Percentiles rank a stretch among this genome's conserved stretches.
These are phyloP conservation scores for Rubia tinctorum DNA, from an alignment of 305 asterid species.

Conservation along the genomic window DNA sequence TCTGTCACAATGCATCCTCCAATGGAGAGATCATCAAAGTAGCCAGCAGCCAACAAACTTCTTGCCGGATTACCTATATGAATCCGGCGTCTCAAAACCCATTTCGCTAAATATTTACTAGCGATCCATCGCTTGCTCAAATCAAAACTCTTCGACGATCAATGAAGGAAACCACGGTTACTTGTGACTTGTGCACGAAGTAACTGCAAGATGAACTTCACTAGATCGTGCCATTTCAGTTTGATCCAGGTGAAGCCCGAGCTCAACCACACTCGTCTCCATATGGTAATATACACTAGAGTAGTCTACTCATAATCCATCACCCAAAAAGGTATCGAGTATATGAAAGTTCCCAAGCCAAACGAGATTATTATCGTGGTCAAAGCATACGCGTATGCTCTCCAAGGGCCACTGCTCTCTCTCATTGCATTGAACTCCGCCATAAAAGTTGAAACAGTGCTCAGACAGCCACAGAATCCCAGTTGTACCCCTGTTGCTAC, in stretches of 20 bases:
- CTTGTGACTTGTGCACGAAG: background rate
- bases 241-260: background rate
- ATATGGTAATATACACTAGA: background rate
- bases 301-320: constrained; percentile 29
- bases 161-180: no score
- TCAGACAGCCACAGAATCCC: constrained; percentile 82
- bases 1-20: no score
- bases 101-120: no score
- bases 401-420: constrained; percentile 58
- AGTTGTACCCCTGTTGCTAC: constrained; percentile 62
- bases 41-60: no score
- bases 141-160: no score
- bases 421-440: constrained; percentile 88
- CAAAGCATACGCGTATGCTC: constrained; percentile 63
- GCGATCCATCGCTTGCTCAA: no score
- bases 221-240: background rate
- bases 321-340: constrained; percentile 67
- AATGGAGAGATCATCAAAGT: no score
- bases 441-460: constrained; percentile 86
- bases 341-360: constrained; percentile 59
- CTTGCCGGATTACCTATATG: no score
- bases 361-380: constrained; percentile 49
- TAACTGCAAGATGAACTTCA: background rate
- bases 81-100: no score
- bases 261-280: background rate